Conservation (phyloP, 805 yeast genomes). For the Sugiyamaella valdiviana region DNA sequence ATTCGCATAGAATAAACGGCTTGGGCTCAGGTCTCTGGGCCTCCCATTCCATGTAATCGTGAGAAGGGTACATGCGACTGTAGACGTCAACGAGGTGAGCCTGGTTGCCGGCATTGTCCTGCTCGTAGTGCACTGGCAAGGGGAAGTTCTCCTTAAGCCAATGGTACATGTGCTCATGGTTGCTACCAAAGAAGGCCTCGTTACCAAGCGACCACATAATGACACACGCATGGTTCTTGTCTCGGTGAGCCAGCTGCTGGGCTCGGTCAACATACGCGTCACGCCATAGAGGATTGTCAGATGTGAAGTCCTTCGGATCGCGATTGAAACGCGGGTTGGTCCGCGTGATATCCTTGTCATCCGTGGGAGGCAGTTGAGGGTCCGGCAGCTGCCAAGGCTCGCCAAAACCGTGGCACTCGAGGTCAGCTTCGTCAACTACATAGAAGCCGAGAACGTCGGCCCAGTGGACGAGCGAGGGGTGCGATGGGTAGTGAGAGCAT, state of each 20-base stretch:
- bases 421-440: conserved; percentile 36
- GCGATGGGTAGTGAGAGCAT: conserved; percentile 36
- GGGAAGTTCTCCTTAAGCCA: conserved; percentile 27
- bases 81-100: conserved; percentile 27
- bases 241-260: conserved; percentile 30
- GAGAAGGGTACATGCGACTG: conserved; percentile 32
- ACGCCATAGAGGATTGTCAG: conserved; percentile 32
- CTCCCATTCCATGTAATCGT: conserved; percentile 22
- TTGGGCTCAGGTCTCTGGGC: conserved; percentile 22
- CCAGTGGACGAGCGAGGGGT: conserved; percentile 31
- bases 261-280: conserved; percentile 35
- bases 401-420: conserved; percentile 36
- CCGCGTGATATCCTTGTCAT: conserved; percentile 3
- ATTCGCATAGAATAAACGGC: conserved; percentile 36
- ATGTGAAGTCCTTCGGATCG: conserved; percentile 25
- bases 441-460: conserved; percentile 33
- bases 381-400: conserved; percentile 1
- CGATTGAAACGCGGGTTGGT: conserved; percentile 12
- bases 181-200: conserved; percentile 34
- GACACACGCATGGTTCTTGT: conserved; percentile 33
- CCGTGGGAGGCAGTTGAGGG: conserved; percentile 1
- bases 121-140: conserved; percentile 35
- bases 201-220: conserved; percentile 38
- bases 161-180: conserved; percentile 30
- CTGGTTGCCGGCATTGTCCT: conserved; percentile 26